Base-by-base conservation (phyloP, 495 filamentous ascomycete genomes). In the Lepraria neglecta region DNA sequence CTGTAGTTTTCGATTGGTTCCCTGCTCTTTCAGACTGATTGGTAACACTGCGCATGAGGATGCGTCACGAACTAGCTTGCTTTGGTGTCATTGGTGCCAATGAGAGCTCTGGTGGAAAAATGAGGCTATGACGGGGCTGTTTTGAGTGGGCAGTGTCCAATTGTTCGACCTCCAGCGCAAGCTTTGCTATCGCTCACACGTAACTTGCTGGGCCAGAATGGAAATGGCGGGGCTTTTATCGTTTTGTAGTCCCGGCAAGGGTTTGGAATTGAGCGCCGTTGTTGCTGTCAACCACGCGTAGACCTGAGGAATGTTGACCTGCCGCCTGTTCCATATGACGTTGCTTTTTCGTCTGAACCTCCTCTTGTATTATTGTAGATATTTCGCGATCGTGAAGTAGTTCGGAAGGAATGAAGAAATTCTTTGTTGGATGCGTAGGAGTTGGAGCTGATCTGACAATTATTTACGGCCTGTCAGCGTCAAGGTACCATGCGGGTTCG, bases 241-340 rank as follows among this genome's bases (percentile, higher is more conserved):
- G 27, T 46, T 33, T 31, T 44, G 24, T 21, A 43, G 35, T 40
- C 6, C 9, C 33, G 14, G 21, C 12, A 43, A 53, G 30, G 30
- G 47, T 31, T 52, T 42, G 46, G 47, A 60, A 53, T 60, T 53
- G 38, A 60, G 38, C 17, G 19, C 4, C 38, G 48, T 11, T 53
- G 58, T 40, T 60, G 30, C 35, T 31, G 54, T 24, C 43, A 38
- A 60, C 47, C 30, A 42, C 24, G 19, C 35, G 21, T 60, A 60
- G 40, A n/a, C 35, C 33, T 62, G 64, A 65, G 64, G 64, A 65
- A 65, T 65, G 64, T 59, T 65, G 51, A 43, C 17, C 53, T 58
- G 59, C 42, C 35, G 17, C 53, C 19, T 9, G 21, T 62, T 44
- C 64, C 64, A 65, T 65, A 53, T 35, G 30, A 63, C 35, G 43